Evolutionary conservation across 257 asterid genomes (phyloP), one percentile per base, ranked within the genome.

Genomic region (Nicotiana attenuata): DNA sequence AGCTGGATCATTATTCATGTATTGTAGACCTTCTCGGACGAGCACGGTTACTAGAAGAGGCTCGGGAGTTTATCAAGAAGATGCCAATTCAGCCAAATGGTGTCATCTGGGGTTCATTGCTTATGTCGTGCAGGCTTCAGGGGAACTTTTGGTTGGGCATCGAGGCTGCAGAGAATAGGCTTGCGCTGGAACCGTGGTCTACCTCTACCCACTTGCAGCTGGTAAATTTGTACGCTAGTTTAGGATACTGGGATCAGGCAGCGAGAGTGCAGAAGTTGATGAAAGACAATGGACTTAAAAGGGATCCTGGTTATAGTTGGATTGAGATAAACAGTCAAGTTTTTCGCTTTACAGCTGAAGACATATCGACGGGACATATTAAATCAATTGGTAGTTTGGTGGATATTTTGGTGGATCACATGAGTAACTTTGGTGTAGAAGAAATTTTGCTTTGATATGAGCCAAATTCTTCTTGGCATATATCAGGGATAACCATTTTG

Each of bases 261-360:
- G 92, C 97, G 26, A 83, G 65, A 45, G 77, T 93, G 69, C 85
- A 95, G 85, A 89, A 89, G 87, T 82, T 82, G 77, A 93, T 93
- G 97, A 91, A 91, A 80, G 91, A 89, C 22, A 86, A 82, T 41
- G 89, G 97, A 55, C 89, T 92, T 24, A 90, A 92, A 76, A 91
- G 90, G 80, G 98, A 94, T 75, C 93, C 95, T 14, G 97, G 97
- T 22, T 92, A 88, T 60, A 94, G 98, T 83, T 94, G 98, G 97
- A 88, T 94, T 64, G 93, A 92, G 90, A 85, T 90, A 75, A 88
- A 89, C 85, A 94, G 88, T 89, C 89, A 78, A 84, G 91, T 91
- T 79, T 90, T 87, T 64, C 82, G 83, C 83, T 94, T 94, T 82
- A 87, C 92, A 14, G 95, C 90, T 35, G 98, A 93, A 81, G 97